Evolutionary conservation across 2,329 filamentous ascomycete species (phyloP), one percentile per base, ranked within the genome.

Genomic region (Acephala macrosclerotiorum): DNA sequence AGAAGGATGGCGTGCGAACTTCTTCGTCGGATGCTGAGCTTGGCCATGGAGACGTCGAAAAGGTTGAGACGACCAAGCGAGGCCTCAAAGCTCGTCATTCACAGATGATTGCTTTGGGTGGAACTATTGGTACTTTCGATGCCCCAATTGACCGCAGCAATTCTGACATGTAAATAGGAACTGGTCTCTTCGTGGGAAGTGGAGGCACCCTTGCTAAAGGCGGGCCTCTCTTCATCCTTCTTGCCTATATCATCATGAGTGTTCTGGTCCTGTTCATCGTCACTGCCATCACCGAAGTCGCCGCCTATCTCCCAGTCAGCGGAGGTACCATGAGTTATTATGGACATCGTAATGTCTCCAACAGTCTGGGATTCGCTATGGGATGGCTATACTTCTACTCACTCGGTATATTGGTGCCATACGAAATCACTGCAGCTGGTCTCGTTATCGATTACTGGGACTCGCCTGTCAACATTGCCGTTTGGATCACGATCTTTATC

Each of bases 231-330:
- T 80, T 80, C 42, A 76, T 81, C 14, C 74, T 85, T 53, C 75
- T 80, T 66, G 79, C 80, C 70, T 81, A 79, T 71, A 70, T 75
- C 11, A 77, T 85, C 62, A 77, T 84, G 60, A 78, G 80, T 45
- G 76, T 82, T 22, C 66, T 84, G 69, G 76, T 85, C 55, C 79
- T 78, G 66, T 75, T 75, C 38, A 75, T 81, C 72, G 83, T 89
- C 62, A 83, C 83, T 57, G 80, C 79, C 58, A 80, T 83, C 63
- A 83, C 82, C 22, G 85, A 87, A 76, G 85, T 90, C 79, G 85
- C 87, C 25, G 83, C 87, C 36, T 89, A 87, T 80, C 82, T 90
- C 60, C 85, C 87, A 3, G 76, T 88, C 18, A 64, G 53, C 33
- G 83, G 84, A 72, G 80, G 74, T 65, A 80, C 83, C 64, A 83